A percentile compares a stretch with the other conserved stretches of the same genome.
phyloP scores from a whole-genome alignment of 768 basidiomycete species.

The Polyporus arcularius region DNA sequence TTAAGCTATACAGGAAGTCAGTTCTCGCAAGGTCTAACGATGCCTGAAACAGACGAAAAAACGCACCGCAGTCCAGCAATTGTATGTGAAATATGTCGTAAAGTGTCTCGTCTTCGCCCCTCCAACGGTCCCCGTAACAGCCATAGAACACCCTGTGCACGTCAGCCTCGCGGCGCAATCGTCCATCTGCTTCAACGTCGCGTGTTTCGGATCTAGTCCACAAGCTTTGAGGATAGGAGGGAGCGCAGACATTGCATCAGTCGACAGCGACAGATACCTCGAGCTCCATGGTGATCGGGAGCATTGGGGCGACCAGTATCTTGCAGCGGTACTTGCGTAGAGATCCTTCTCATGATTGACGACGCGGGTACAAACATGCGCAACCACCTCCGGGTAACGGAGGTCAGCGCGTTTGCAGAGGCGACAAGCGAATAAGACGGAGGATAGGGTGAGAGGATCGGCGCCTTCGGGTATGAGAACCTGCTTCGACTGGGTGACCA shows the following conservation, averaged over 20 bases:
- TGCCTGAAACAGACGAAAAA: no score
- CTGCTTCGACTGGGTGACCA: background rate
- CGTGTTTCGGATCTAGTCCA: background rate
- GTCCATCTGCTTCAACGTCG: background rate
- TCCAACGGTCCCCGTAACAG: background rate
- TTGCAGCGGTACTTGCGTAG: background rate
- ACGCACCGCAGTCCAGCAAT: no score
- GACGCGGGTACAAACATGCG: background rate
- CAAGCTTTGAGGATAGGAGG: background rate
- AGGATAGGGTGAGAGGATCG: slow-evolving; percentile 1
- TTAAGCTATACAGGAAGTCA: no score
- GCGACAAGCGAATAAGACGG: background rate
- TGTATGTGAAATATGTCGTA: no score
- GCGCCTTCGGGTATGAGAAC: background rate
- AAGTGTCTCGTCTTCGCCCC: no score
- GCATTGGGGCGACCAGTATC: background rate
- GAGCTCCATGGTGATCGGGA: background rate
- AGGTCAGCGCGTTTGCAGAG: background rate
- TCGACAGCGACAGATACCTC: background rate
- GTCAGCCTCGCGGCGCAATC: background rate
- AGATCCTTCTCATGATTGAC: background rate
- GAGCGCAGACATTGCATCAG: background rate
- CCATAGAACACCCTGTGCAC: background rate
- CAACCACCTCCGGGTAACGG: background rate
- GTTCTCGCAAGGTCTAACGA: no score